Evolutionary conservation across 257 asterid genomes (phyloP).

Genomic region (Plantago major): DNA sequence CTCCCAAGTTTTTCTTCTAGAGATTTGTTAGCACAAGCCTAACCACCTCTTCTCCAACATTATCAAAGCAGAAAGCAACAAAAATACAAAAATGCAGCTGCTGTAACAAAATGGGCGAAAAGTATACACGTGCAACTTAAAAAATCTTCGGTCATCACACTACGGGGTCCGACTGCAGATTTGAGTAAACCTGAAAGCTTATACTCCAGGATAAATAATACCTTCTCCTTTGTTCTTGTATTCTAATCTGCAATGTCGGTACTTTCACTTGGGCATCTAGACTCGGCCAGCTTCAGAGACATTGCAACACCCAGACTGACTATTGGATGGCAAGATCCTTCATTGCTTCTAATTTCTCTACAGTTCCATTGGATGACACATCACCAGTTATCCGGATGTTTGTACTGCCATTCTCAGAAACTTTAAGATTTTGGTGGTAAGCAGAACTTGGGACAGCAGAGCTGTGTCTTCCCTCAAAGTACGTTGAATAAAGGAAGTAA

Average conservation of each 20-base stretch:
- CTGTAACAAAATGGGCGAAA: constrained; percentile 27
- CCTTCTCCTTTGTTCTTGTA: constrained; percentile 4
- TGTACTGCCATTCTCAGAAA: constrained; percentile 45
- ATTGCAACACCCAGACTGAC: constrained; percentile 13
- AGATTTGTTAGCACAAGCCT: constrained; percentile 11
- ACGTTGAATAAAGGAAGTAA: constrained; percentile 66
- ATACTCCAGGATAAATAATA: constrained; percentile 9
- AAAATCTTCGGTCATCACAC: constrained; percentile 14
- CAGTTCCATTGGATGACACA: constrained; percentile 52
- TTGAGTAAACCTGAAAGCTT: constrained; percentile 14
- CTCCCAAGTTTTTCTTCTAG: background rate
- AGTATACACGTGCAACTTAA: constrained; percentile 35
- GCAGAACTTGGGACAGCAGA: constrained; percentile 42
- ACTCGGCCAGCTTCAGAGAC: background rate
- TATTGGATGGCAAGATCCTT: constrained; percentile 55
- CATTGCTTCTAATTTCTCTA: constrained; percentile 47
- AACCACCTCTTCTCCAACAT: constrained; percentile 28
- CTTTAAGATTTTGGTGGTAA: constrained; percentile 33
- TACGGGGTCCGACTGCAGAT: constrained; percentile 8
- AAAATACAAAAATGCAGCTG: constrained; percentile 28
- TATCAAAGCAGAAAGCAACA: constrained; percentile 26
- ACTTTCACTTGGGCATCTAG: background rate
- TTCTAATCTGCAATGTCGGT: constrained; percentile 19
- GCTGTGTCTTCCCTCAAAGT: constrained; percentile 73
- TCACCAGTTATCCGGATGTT: constrained; percentile 26